phyloP scores from a whole-genome alignment of 306 rosid species.

The Nissolia schottii region DNA sequence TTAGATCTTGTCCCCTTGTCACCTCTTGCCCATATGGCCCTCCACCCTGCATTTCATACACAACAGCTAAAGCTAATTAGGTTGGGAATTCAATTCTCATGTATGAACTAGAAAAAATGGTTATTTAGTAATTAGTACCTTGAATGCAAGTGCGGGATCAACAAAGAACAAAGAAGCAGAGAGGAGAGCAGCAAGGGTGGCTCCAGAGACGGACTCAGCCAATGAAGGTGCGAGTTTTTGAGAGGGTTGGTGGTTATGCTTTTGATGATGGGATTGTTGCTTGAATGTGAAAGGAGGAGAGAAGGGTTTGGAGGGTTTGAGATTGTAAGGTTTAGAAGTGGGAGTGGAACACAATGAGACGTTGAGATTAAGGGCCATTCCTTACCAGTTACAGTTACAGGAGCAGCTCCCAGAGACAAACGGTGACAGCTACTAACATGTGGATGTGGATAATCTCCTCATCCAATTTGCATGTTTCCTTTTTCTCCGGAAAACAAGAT shows the following conservation, averaged over 20 bases:
- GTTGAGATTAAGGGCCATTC: conserved; percentile 74
- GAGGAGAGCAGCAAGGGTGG: conserved; percentile 61
- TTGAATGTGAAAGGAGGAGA: neutral
- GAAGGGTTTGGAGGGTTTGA: neutral
- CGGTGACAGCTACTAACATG: conserved; percentile 8
- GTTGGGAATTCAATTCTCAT: neutral
- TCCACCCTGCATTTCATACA: conserved; percentile 59
- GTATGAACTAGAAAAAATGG: neutral
- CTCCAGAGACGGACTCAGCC: conserved; percentile 42
- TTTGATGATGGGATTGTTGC: neutral
- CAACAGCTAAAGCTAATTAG: neutral
- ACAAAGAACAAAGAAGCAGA: conserved; percentile 69
- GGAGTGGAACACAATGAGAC: conserved; percentile 43
- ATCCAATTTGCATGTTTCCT: neutral
- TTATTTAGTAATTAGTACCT: conserved; percentile 26
- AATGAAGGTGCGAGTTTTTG: conserved; percentile 30
- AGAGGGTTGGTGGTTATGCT: conserved; percentile 33
- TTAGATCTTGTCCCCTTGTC: conserved; percentile 92
- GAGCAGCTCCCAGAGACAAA: neutral
- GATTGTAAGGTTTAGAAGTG: conserved; percentile 22
- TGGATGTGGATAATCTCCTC: conserved; percentile 26
- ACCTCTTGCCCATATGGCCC: conserved; percentile 90
- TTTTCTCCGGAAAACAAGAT: neutral
- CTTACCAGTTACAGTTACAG: neutral
- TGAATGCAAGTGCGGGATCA: conserved; percentile 81